Evolutionary conservation across 257 asterid genomes (phyloP), one percentile per base, ranked within the genome.

Genomic region (Fraxinus cuspidata): DNA sequence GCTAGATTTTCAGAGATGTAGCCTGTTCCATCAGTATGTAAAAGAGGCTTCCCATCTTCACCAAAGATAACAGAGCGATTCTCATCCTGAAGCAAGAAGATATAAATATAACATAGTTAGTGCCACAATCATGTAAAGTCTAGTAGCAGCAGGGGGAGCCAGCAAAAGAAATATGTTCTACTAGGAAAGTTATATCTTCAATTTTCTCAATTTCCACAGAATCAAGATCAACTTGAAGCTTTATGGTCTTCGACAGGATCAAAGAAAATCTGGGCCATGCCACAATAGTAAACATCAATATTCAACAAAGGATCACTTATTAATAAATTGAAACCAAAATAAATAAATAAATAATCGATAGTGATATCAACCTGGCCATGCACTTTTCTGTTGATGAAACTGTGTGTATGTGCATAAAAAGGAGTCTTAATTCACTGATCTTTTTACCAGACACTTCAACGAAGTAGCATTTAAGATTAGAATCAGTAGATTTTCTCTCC

Each of bases 11-110:
- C 90, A 5, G 98, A 92, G 56, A 94, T 89, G 75, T 42, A 92
- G 29, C 98, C 98, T 11, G 98, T 94, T 73, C 97, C 98, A 82
- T 94, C 98, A 21, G 98, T 92, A 79, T 88, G 93, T 56, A 92
- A 53, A 79, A 89, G 84, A 70, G 85, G 86, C 68, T 89, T 82
- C 37, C 93, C 91, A 71, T 89, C 97, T 74, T 84, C 93, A 63
- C 83, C 93, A 56, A 1, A 35, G 40, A 89, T 47, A 79, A 77
- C 47, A 53, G 71, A 47, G 9, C 86, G 92, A 72, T 81, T 49
- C 67, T 79, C 84, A 83, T 91, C 97, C 97, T 94, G 73, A 56
- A 72, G 78, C 68, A 63, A 37, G 64, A 53, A 75, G 27, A 64
- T 34, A 51, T 38, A 65, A 63, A 68, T 42, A 66, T 38, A 67